Evolutionary conservation across 2,329 filamentous ascomycete genomes (phyloP).

Genomic region (Verticillium tricorpus): DNA sequence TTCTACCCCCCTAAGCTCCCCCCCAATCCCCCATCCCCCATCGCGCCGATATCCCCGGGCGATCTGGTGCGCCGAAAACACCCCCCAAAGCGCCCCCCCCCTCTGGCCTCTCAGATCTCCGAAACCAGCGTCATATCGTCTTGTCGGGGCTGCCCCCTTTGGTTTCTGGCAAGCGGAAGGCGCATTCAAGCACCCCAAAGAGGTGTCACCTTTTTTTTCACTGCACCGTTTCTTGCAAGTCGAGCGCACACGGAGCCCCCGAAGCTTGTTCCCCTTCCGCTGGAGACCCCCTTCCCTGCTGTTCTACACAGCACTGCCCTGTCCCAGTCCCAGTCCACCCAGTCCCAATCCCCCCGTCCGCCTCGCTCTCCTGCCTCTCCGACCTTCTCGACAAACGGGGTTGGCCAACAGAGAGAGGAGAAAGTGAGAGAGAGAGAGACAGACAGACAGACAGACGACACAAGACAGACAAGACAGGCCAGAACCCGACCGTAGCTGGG

Average conservation of each 20-base stretch:
- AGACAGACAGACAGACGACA: background rate
- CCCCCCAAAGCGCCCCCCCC: background rate
- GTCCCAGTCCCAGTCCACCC: background rate
- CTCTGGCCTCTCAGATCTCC: background rate
- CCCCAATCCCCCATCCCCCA: background rate
- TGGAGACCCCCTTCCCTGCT: background rate
- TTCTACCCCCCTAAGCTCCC: background rate
- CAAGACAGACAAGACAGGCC: background rate
- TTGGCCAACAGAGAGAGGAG: background rate
- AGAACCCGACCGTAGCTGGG: background rate
- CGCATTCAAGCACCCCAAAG: background rate
- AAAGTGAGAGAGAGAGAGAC: background rate
- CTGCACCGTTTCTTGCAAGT: background rate
- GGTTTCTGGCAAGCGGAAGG: background rate
- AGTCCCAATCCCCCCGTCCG: background rate
- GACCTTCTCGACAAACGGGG: background rate
- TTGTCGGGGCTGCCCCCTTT: background rate
- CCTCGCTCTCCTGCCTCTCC: background rate
- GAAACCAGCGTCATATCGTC: background rate
- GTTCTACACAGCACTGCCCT: background rate
- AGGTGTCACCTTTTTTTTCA: background rate
- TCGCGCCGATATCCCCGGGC: background rate
- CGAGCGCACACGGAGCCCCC: constrained; percentile 1
- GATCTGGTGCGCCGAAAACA: background rate
- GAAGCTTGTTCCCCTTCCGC: background rate